Evolutionary conservation across 805 yeast species (phyloP).

Genomic region (Metschnikowia lunata): DNA sequence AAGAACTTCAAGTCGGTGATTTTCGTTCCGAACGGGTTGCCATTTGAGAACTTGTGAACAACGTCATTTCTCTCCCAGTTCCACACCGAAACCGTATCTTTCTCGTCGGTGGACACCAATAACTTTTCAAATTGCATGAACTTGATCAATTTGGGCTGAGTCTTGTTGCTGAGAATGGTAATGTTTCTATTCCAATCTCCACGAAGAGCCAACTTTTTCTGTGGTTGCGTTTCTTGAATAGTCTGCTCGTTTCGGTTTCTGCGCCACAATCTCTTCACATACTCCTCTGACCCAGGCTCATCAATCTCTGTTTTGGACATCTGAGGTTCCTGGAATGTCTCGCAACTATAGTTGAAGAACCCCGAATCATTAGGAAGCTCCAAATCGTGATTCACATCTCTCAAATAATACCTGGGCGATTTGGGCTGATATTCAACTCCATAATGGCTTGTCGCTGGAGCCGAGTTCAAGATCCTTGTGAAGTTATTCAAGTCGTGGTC

Average conservation of each 20-base stretch:
- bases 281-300: slow-evolving; percentile 88
- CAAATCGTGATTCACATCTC: slow-evolving; percentile 34
- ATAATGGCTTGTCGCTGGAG: slow-evolving; percentile 34
- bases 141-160: slow-evolving; percentile 73
- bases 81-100: slow-evolving; percentile 79
- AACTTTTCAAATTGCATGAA: slow-evolving; percentile 91
- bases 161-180: slow-evolving; percentile 58
- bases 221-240: slow-evolving; percentile 85
- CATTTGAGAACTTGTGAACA: slow-evolving; percentile 70
- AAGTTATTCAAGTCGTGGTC: slow-evolving; percentile 38
- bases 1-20: slow-evolving; percentile 81
- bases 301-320: slow-evolving; percentile 80
- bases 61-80: slow-evolving; percentile 71
- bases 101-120: slow-evolving; percentile 74
- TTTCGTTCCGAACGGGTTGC: slow-evolving; percentile 82
- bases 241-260: slow-evolving; percentile 83
- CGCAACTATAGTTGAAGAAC: slow-evolving; percentile 73
- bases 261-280: slow-evolving; percentile 80
- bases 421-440: slow-evolving; percentile 49
- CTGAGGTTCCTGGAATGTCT: slow-evolving; percentile 95
- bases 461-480: slow-evolving; percentile 33
- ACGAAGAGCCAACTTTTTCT: slow-evolving; percentile 72
- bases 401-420: slow-evolving; percentile 49
- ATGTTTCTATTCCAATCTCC: slow-evolving; percentile 80
- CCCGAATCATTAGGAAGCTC: slow-evolving; percentile 54